Evolutionary conservation across 768 basidiomycete species (phyloP).

Genomic region (Gloeostereum incarnatum): DNA sequence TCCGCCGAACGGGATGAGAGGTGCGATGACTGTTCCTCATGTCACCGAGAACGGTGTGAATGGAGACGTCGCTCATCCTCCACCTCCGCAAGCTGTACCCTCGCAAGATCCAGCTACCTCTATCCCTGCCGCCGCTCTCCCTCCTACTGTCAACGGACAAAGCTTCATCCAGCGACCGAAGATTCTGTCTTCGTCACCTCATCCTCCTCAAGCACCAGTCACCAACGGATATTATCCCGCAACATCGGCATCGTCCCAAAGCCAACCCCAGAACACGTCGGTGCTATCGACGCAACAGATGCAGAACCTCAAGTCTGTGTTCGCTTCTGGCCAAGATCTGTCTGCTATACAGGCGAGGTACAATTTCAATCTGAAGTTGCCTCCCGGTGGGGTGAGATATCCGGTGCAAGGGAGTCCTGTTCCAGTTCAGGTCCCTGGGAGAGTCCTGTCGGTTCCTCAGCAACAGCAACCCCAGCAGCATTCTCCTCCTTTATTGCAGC

Average conservation of each 20-base stretch:
- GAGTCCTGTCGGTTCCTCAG: too few species aligned
- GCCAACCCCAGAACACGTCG: background rate
- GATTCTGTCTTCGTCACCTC: conserved; percentile 15
- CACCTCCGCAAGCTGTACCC: conserved; percentile 11
- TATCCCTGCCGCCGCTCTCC: background rate
- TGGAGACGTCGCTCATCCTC: background rate
- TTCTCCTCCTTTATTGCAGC: too few species aligned
- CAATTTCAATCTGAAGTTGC: conserved; percentile 34
- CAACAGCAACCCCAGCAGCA: too few species aligned
- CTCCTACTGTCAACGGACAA: conserved; percentile 8
- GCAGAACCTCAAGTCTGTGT: conserved; percentile 48
- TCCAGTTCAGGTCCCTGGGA: too few species aligned
- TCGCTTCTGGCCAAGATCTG: conserved; percentile 24
- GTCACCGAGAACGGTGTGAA: conserved; percentile 13
- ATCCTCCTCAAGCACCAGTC: background rate
- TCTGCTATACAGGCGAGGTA: conserved; percentile 22
- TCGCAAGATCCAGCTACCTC: background rate
- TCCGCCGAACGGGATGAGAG: conserved; percentile 21
- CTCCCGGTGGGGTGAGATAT: conserved; percentile 28
- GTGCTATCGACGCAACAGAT: conserved; percentile 47
- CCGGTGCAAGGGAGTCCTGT: too few species aligned
- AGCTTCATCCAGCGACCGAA: conserved; percentile 38
- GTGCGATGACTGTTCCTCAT: conserved; percentile 38
- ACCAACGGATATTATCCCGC: conserved; percentile 26
- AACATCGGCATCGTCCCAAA: too few species aligned